Conservation (phyloP, 495 filamentous ascomycete species). For the Podospora appendiculata region DNA sequence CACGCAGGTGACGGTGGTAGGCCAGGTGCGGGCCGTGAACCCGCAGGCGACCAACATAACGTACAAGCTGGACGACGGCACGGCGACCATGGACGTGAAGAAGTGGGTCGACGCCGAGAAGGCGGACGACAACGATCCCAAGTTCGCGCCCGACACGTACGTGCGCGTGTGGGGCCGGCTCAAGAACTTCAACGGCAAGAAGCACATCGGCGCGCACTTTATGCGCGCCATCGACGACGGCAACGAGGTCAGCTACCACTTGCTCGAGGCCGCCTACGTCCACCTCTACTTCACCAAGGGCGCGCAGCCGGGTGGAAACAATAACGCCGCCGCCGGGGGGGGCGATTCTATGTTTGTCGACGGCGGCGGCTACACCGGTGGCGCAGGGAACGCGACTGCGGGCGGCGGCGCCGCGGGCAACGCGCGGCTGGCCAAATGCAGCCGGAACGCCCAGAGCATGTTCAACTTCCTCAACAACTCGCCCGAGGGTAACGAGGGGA, state of each 20-base stretch:
- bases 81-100: constrained; percentile 86
- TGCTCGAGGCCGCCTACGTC: constrained; percentile 80
- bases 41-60: constrained; percentile 84
- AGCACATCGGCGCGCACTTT: constrained; percentile 70
- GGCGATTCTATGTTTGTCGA: constrained; percentile 48
- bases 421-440: constrained; percentile 41
- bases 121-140: constrained; percentile 37
- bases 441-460: constrained; percentile 54
- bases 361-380: constrained; percentile 33
- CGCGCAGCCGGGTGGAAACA: constrained; percentile 24
- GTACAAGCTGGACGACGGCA: constrained; percentile 93
- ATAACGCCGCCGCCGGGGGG: constrained; percentile 32
- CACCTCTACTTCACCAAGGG: constrained; percentile 86
- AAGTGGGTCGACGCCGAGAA: constrained; percentile 70
- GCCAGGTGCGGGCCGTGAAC: constrained; percentile 80
- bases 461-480: constrained; percentile 54
- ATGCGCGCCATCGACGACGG: constrained; percentile 72
- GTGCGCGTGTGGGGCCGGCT: constrained; percentile 75
- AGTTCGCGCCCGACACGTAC: constrained; percentile 57
- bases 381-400: constrained; percentile 15
- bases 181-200: constrained; percentile 69
- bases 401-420: constrained; percentile 7
- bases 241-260: constrained; percentile 85
- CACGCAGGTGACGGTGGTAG: constrained; percentile 69
- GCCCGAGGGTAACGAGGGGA: constrained; percentile 67